Base-by-base conservation (phyloP, 2,329 filamentous ascomycete genomes). In the Colletotrichum higginsianum region DNA sequence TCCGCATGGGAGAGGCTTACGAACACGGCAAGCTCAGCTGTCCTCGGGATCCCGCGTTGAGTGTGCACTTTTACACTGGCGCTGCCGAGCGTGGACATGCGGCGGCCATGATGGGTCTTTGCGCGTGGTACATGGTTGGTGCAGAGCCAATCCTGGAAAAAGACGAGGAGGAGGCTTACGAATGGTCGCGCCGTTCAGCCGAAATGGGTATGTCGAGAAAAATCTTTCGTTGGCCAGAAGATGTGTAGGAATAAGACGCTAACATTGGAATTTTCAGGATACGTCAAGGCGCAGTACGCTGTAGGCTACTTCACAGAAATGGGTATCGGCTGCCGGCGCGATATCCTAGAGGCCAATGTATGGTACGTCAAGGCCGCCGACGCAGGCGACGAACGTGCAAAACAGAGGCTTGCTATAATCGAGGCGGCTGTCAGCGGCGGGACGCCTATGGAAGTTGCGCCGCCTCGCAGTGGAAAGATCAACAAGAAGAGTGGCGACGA, bases 321-420 rank as follows among this genome's bases (percentile, higher is more conserved):
- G 94, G 96, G 96, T 74, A 98, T 99, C 76, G 96, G 96, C 61
- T 98, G 95, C 81, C 93, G 95, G 47, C 91, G 94, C 60, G 96
- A 99, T 80, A 91, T 96, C n/a, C 88, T 99, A 53, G 95, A 98
- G 81, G 96, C 96, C 76, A 99, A 99, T 78, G 94, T 98, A 42
- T 98, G 95, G 96, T 99, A 99, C 80, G 96, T 99, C 76, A 94
- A 94, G 82, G 96, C 96, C 6, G 96, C 96, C 18, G 96, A 98
- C 75, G 90, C 94, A 61, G 96, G 96, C 57, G 95, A 98, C 78
- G 94, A 96, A 77, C 90, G 95, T 69, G 96, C 96, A 61, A 96
- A 93, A 81, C 93, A 96, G 78, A 90, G 96, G 35, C 87, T 99
- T 64, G 91, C 93, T 23, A 94, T 95, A 50, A 99, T 99, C 73